phyloP scores from a whole-genome alignment of 1,284 basidiomycete genomes.

The Ustanciosporium gigantosporum region DNA sequence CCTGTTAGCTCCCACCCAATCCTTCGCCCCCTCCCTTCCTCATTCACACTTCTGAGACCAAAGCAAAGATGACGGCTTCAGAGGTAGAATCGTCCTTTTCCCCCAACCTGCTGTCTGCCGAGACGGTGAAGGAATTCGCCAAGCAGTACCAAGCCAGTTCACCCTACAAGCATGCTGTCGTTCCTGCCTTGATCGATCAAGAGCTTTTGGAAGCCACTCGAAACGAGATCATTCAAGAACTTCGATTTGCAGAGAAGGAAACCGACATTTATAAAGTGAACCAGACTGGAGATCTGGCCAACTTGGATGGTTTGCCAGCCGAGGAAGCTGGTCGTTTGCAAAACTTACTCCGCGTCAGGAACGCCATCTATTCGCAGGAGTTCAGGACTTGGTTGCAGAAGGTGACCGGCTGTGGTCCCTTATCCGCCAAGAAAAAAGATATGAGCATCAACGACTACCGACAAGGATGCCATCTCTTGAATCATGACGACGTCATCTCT shows the following conservation, averaged over 20 bases:
- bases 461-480: conserved; percentile 79
- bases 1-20: background rate
- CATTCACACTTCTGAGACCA: background rate
- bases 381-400: conserved; percentile 83
- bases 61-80: conserved; percentile 17
- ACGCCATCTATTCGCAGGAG: conserved; percentile 84
- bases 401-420: conserved; percentile 89
- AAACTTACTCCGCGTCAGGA: conserved; percentile 71
- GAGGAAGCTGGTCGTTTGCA: conserved; percentile 53
- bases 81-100: conserved; percentile 33
- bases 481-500: conserved; percentile 82
- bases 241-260: conserved; percentile 94
- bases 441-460: conserved; percentile 94
- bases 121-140: conserved; percentile 24
- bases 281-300: conserved; percentile 95
- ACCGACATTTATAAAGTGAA: conserved; percentile 99
- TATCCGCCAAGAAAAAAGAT: conserved; percentile 89
- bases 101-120: conserved; percentile 28
- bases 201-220: conserved; percentile 76
- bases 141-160: conserved; percentile 42
- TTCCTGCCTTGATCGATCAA: conserved; percentile 82
- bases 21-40: background rate
- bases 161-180: conserved; percentile 83
- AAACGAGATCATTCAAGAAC: conserved; percentile 77
- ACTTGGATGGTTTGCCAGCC: conserved; percentile 74